Percentiles rank a stretch among this genome's conserved stretches.
These are phyloP conservation scores for Talaromyces amestolkiae DNA, from an alignment of 2,329 filamentous ascomycete species.

Conservation along the genomic window DNA sequence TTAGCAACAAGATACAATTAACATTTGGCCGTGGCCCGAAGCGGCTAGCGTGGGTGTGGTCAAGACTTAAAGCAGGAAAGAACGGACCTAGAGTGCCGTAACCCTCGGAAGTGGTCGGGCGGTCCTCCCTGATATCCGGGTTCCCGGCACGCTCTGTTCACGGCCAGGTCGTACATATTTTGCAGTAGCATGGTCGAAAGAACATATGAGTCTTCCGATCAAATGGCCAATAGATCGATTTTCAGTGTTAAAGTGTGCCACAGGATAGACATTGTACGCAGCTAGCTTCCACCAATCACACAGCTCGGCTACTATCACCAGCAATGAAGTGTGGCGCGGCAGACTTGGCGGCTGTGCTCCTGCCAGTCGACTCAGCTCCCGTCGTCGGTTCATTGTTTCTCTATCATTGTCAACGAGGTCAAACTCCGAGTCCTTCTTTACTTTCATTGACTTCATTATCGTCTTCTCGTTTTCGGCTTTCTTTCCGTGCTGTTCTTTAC, in stretches of 20 bases:
- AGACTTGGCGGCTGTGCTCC: neutral
- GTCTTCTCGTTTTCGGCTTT: neutral
- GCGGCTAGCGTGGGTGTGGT: constrained; percentile 2
- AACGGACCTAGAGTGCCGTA: neutral
- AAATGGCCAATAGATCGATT: neutral
- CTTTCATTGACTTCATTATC: neutral
- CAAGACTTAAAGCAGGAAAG: neutral
- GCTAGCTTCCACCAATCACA: neutral
- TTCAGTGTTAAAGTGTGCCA: neutral
- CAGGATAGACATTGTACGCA: neutral
- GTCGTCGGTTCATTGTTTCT: neutral
- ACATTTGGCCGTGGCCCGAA: neutral
- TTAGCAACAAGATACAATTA: constrained; percentile 28
- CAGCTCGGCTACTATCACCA: constrained; percentile 10
- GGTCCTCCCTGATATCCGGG: constrained; percentile 19
- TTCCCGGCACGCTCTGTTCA: constrained; percentile 2
- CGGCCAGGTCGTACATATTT: neutral
- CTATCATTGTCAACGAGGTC: neutral
- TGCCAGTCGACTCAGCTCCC: neutral
- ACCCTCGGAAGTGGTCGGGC: constrained; percentile 41
- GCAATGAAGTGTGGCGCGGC: constrained; percentile 2
- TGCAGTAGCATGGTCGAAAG: no score
- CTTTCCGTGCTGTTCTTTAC: neutral
- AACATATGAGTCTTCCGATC: neutral
- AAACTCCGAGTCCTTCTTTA: constrained; percentile 2